phyloP scores from a whole-genome alignment of 2,329 filamentous ascomycete species.

The Xylariaceae sp. region DNA sequence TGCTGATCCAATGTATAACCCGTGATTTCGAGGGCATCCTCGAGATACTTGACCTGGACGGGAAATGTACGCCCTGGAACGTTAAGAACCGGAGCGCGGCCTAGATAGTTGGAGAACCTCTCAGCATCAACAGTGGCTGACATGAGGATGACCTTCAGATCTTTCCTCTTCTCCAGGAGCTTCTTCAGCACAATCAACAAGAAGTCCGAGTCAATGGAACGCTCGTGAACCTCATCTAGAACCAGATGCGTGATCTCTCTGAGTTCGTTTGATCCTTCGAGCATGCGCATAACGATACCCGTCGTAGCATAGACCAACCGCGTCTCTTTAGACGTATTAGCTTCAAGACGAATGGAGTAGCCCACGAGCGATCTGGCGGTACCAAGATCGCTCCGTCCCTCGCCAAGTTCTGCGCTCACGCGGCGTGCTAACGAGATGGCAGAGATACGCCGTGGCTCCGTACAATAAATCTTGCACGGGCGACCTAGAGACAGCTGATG shows the following conservation, averaged over 20 bases:
- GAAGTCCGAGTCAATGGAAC: conserved; percentile 95
- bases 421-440: conserved; percentile 89
- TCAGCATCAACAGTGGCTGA: conserved; percentile 94
- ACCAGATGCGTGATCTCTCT: conserved; percentile 88
- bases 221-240: conserved; percentile 96
- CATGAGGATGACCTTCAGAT: conserved; percentile 93
- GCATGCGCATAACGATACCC: conserved; percentile 95
- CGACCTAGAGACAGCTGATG: conserved; percentile 76
- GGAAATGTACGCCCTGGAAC: conserved; percentile 93
- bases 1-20: conserved; percentile 59
- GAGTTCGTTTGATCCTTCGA: conserved; percentile 82
- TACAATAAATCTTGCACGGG: conserved; percentile 89
- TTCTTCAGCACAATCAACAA: conserved; percentile 86
- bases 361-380: conserved; percentile 80
- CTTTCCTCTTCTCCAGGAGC: conserved; percentile 67
- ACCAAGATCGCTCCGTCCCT: conserved; percentile 74
- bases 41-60: conserved; percentile 79
- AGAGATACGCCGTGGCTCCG: conserved; percentile 90
- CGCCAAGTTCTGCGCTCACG: conserved; percentile 91
- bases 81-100: conserved; percentile 77
- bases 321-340: conserved; percentile 75
- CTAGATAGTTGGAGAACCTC: conserved; percentile 83
- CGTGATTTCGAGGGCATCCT: conserved; percentile 87
- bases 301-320: conserved; percentile 84
- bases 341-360: conserved; percentile 89